These are phyloP conservation scores for Boehmeria nivea DNA, from an alignment of 306 rosid species.

Conservation along the genomic window DNA sequence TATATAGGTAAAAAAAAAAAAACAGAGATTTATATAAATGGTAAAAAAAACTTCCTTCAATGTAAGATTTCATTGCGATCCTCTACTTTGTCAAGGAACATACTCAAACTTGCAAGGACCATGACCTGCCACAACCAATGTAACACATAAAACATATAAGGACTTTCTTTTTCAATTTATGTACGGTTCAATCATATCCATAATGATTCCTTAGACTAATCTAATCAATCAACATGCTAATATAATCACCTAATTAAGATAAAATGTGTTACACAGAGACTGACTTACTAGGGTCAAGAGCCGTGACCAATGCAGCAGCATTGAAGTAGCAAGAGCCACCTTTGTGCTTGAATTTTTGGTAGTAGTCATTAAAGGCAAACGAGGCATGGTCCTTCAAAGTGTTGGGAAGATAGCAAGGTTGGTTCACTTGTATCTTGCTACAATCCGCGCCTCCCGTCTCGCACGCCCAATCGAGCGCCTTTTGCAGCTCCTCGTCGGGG, in stretches of 20 bases:
- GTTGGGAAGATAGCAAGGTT: conserved; percentile 44
- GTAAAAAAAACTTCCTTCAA: too few species aligned
- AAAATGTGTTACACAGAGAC: not conserved
- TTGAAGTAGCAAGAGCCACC: conserved; percentile 63
- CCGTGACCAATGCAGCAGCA: conserved; percentile 31
- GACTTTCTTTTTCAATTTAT: too few species aligned
- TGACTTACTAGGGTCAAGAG: conserved; percentile 31
- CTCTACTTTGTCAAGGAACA: conserved; percentile 22
- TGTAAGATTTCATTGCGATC: not conserved
- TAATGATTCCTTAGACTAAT: too few species aligned
- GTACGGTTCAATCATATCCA: too few species aligned
- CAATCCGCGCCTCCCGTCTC: conserved; percentile 60
- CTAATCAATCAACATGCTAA: too few species aligned
- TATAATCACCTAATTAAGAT: too few species aligned
- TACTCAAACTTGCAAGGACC: conserved; percentile 55
- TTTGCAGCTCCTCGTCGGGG: conserved; percentile 31
- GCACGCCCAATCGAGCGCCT: conserved; percentile 58
- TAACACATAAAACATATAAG: too few species aligned
- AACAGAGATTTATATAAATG: too few species aligned
- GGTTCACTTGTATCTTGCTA: conserved; percentile 42
- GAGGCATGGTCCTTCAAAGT: conserved; percentile 53
- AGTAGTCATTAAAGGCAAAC: conserved; percentile 61
- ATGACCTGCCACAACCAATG: conserved; percentile 40
- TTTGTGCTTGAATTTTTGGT: conserved; percentile 34
- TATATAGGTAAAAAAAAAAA: too few species aligned